phyloP scores from a whole-genome alignment of 192 early-diverging fungal genomes.

The Coemansia brasiliensis region DNA sequence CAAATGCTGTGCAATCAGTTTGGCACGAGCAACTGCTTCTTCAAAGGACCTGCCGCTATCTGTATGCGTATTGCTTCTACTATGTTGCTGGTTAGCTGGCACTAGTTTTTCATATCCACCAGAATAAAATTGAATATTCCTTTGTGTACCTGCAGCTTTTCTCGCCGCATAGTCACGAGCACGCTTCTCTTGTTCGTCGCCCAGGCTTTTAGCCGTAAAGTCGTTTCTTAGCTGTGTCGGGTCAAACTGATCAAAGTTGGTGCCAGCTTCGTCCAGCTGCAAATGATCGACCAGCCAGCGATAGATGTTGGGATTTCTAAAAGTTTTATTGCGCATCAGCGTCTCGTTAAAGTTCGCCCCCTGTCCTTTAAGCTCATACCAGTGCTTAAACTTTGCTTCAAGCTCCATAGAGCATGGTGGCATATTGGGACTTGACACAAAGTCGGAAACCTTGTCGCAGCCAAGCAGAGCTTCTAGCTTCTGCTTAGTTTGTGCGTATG shows the following conservation, averaged over 20 bases:
- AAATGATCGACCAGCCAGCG: constrained; percentile 81
- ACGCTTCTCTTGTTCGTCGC: constrained; percentile 34
- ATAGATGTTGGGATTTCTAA: constrained; percentile 91
- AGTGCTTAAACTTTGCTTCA: constrained; percentile 77
- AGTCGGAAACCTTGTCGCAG: constrained; percentile 28
- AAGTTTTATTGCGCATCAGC: constrained; percentile 80
- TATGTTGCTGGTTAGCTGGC: neutral
- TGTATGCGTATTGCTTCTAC: constrained; percentile 3
- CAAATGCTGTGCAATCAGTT: constrained; percentile 45
- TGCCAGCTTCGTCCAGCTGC: constrained; percentile 77
- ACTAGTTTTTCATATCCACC: constrained; percentile 8
- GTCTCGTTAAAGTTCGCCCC: constrained; percentile 82
- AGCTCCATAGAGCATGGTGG: constrained; percentile 61
- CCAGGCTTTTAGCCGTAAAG: constrained; percentile 34
- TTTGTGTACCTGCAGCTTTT: constrained; percentile 22
- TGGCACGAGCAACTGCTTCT: constrained; percentile 44
- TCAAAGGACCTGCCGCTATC: constrained; percentile 25
- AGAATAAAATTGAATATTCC: constrained; percentile 34
- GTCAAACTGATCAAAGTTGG: constrained; percentile 71
- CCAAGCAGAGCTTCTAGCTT: constrained; percentile 35
- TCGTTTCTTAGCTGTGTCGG: constrained; percentile 44
- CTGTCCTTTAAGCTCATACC: constrained; percentile 61
- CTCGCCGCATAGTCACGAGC: constrained; percentile 39
- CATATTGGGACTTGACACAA: neutral
- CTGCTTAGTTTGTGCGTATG: constrained; percentile 21